These are phyloP conservation scores for Monosporozyma aerobia DNA, from an alignment of 805 yeast species.

Conservation along the genomic window DNA sequence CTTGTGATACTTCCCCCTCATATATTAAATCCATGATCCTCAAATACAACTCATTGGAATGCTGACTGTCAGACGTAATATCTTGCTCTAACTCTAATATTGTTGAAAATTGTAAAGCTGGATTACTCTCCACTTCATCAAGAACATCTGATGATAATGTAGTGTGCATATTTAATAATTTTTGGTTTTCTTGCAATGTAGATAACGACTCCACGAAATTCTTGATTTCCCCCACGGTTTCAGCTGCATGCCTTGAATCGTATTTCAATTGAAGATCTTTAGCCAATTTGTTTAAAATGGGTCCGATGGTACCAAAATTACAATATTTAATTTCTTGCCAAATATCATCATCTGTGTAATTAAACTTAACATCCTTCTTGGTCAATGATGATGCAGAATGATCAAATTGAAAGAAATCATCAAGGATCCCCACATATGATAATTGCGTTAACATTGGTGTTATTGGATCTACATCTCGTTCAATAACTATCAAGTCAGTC, in stretches of 20 bases:
- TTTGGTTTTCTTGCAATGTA: conserved; percentile 57
- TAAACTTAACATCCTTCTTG: conserved; percentile 15
- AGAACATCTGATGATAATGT: conserved; percentile 59
- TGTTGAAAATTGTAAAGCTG: conserved; percentile 31
- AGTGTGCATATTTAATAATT: conserved; percentile 63
- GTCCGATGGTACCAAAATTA: conserved; percentile 77
- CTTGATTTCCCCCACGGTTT: conserved; percentile 57
- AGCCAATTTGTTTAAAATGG: conserved; percentile 60
- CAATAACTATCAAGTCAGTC: conserved; percentile 68
- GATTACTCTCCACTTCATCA: conserved; percentile 32
- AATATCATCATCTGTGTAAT: conserved; percentile 21
- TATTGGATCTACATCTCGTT: conserved; percentile 64
- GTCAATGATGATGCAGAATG: conserved; percentile 29
- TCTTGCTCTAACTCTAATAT: conserved; percentile 62
- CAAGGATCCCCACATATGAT: conserved; percentile 73
- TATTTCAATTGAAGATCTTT: conserved; percentile 59
- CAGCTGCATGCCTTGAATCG: conserved; percentile 48
- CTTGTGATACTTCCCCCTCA: conserved; percentile 31
- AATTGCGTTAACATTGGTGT: conserved; percentile 68
- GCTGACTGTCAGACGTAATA: conserved; percentile 43
- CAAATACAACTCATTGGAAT: conserved; percentile 25
- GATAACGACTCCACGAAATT: conserved; percentile 63
- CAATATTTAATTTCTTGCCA: conserved; percentile 43
- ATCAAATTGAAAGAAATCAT: conserved; percentile 53
- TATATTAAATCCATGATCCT: conserved; percentile 44